Base-by-base conservation (phyloP, 2,329 filamentous ascomycete genomes). In the Clonostachys chloroleuca region DNA sequence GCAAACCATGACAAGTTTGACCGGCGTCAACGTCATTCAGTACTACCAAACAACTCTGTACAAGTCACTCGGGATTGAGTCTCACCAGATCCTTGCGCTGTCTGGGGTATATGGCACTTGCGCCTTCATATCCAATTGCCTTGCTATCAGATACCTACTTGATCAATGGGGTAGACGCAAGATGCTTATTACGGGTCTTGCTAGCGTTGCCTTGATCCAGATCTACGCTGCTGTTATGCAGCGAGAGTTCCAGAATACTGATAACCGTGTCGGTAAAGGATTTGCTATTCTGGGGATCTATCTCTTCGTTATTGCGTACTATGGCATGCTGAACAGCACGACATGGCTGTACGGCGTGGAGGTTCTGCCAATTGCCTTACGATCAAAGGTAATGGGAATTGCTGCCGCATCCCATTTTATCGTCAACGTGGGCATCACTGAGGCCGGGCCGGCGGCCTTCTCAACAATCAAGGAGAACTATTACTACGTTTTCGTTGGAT, bases 201-300 rank as follows among this genome's bases (percentile, higher is more conserved):
- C 59, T 5, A 73, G 75, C 2, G 69, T 82, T 40, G 65, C 81
- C 13, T 12, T 80, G n/a, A 71, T 78, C 43, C 76, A 81, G 54
- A 80, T 81, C 45, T 83, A 82, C 52, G 68, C 77, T 0, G 75
- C 79, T 2, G 72, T 81, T 40, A 81, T 83, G 76, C 78, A 82
- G 59, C 66, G 68, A 30, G 58, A 71, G 42, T 83, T 81, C 55
- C 76, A 81, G 54, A 65, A 77, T 50, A 78, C 73, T 1, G 58
- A 77, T 48, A 81, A 81, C 56, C 61, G 63, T 5, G 56, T 80
- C 30, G 79, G 79, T 36, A 81, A 83, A 54, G 79, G 77, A 1
- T 83, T 82, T 55, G 75, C 79, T 1, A 72, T 83, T 30, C 61
- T 82, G 2, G 79, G 78, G 0, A 81, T 83, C 24, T 83, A 81